Base-by-base conservation (phyloP, 257 asterid genomes). In the Nicotiana undulata region DNA sequence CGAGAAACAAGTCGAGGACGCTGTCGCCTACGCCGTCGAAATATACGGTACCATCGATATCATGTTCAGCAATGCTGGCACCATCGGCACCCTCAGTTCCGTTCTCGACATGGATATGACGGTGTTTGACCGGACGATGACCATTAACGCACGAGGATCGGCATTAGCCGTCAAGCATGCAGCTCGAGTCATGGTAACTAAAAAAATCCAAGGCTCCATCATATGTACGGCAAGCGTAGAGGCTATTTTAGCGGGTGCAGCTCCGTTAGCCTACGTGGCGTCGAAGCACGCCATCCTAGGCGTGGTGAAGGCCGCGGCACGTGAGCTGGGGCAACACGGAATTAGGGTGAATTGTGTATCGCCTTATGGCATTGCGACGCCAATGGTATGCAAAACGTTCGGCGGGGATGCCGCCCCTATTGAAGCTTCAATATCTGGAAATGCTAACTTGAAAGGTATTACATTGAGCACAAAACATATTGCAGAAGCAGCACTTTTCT, bases 211-310 rank as follows among this genome's bases (percentile, higher is more conserved):
- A 0, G 83, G 83, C 4, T 52, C 79, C 17, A 80, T 80, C 5
- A 80, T 80, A 6, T 66, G 68, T 1, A 66, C 79, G 4, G 83
- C 79, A 1, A 80, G 83, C 31, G 52, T 67, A 2, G 78, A 53
- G 28, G 13, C 83, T 0, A 34, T 51, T 0, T 53, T 80, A 15
- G 79, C 67, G 12, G 79, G 79, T 0, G 79, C 37, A 12, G 83
- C 79, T 52, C 46, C 83, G 2, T 11, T 20, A 13, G 59, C 61
- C 2, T 80, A 80, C 24, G 10, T 9, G 0, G 28, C 70, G 2
- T 80, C 83, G 8, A 80, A 80, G 56, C 83, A 80, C 32, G 83
- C 70, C 6, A 17, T 80, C 44, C 5, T 67, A 1, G 83, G 83
- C 8, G 59, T 80, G 20, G 56, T 31, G 18, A 65, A 67, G 32